Conservation (phyloP, 2,329 filamentous ascomycete genomes). For the Fusarium floridanum region DNA sequence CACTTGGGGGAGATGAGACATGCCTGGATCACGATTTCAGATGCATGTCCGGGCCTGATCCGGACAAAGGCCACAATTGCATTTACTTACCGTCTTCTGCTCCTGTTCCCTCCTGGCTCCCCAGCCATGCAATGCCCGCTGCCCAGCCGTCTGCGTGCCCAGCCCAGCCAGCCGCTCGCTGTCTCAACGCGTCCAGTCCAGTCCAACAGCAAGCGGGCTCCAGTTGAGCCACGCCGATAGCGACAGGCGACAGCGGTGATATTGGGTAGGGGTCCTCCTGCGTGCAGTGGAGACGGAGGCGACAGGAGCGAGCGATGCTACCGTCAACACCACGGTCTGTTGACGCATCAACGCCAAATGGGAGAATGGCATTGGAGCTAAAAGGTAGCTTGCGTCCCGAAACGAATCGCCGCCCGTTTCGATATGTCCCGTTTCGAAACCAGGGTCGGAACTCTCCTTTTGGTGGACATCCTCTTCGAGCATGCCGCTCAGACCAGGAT, state of each 20-base stretch:
- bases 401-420: slow-evolving; percentile 36
- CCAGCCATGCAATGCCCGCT: slow-evolving; percentile 12
- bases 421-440: slow-evolving; percentile 37
- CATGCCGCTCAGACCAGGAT: slow-evolving; percentile 29
- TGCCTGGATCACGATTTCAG: slow-evolving; percentile 22
- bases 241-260: slow-evolving; percentile 36
- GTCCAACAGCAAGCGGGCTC: slow-evolving; percentile 13
- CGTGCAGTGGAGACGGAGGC: slow-evolving; percentile 33
- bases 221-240: slow-evolving; percentile 26
- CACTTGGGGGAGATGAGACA: slow-evolving; percentile 31
- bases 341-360: slow-evolving; percentile 38
- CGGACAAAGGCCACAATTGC: slow-evolving; percentile 30
- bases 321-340: slow-evolving; percentile 17
- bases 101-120: slow-evolving; percentile 12
- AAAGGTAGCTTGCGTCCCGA: slow-evolving; percentile 22
- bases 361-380: slow-evolving; percentile 21
- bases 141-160: slow-evolving; percentile 8
- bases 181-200: slow-evolving; percentile 25
- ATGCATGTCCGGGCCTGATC: slow-evolving; percentile 17
- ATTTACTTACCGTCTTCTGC: slow-evolving; percentile 1
- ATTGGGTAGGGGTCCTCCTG: slow-evolving; percentile 27
- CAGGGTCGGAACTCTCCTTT: slow-evolving; percentile 34
- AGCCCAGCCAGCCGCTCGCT: slow-evolving; percentile 24
- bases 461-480: slow-evolving; percentile 32
- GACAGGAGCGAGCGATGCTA: slow-evolving; percentile 29